phyloP scores from a whole-genome alignment of 257 asterid species.

The Solanum chmielewskii region DNA sequence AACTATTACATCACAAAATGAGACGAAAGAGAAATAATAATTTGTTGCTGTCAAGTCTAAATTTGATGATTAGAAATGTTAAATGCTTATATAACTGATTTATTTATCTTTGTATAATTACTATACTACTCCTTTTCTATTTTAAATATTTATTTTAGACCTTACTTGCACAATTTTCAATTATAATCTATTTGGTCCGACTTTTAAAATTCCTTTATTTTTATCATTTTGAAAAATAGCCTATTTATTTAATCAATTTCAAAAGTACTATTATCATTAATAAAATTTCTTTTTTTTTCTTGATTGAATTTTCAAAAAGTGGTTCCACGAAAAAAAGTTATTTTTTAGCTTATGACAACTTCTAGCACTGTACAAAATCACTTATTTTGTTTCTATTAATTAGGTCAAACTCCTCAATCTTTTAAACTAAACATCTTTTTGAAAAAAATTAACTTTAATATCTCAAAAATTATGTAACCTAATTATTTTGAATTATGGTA shows the following conservation, averaged over 20 bases:
- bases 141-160: neutral
- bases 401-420: neutral
- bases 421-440: neutral
- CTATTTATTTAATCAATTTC: neutral
- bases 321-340: neutral
- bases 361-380: neutral
- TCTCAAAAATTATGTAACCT: neutral
- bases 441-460: neutral
- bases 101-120: neutral
- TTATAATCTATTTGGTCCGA: too few relatives aligned
- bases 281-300: neutral
- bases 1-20: fast-evolving
- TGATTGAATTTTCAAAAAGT: neutral
- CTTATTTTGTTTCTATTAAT: neutral
- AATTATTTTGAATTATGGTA: neutral
- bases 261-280: neutral
- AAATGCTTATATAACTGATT: neutral
- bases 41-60: too few relatives aligned
- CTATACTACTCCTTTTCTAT: neutral
- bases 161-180: neutral
- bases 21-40: too few relatives aligned
- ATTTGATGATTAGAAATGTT: neutral
- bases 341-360: neutral
- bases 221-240: neutral
- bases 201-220: neutral